A percentile compares a stretch with the other conserved stretches of the same genome.
These are phyloP conservation scores for Rosa hybrid DNA, from an alignment of 331 rosid genomes.

Conservation along the genomic window DNA sequence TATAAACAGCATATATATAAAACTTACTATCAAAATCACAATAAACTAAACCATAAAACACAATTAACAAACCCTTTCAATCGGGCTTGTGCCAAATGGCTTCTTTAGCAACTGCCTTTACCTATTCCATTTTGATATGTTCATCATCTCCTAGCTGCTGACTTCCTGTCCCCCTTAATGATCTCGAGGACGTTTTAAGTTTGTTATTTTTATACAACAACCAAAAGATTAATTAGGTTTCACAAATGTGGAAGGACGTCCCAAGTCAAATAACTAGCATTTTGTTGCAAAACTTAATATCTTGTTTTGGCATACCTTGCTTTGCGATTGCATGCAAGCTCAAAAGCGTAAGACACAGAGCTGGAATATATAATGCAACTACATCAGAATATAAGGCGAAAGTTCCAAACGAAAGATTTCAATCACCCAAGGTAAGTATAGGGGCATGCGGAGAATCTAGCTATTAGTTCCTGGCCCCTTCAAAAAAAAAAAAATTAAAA, in stretches of 20 bases:
- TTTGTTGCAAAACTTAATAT: not conserved
- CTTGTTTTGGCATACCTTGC: not conserved
- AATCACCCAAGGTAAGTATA: not conserved
- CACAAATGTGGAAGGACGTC: not conserved
- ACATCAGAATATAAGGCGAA: not conserved
- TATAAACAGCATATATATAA: conserved; percentile 21
- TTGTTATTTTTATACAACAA: not conserved
- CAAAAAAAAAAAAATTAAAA: too few relatives aligned
- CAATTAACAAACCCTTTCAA: conserved; percentile 17
- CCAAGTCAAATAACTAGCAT: not conserved
- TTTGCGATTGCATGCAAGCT: not conserved
- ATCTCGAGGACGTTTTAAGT: not conserved
- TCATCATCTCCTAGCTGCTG: not conserved
- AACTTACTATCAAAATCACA: conserved; percentile 18
- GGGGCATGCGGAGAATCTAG: too few relatives aligned
- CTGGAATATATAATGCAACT: too few relatives aligned
- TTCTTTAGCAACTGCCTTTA: conserved; percentile 8
- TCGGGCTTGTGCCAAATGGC: conserved; percentile 50
- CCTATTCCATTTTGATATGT: conserved; percentile 4
- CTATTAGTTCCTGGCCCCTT: too few relatives aligned
- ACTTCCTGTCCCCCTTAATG: not conserved
- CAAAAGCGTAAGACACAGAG: not conserved
- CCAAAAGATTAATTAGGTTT: not conserved
- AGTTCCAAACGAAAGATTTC: not conserved
- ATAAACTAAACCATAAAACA: conserved; percentile 22